Base-by-base conservation (phyloP, 1,139 yeast species). In the Meyerozyma athensensis region DNA sequence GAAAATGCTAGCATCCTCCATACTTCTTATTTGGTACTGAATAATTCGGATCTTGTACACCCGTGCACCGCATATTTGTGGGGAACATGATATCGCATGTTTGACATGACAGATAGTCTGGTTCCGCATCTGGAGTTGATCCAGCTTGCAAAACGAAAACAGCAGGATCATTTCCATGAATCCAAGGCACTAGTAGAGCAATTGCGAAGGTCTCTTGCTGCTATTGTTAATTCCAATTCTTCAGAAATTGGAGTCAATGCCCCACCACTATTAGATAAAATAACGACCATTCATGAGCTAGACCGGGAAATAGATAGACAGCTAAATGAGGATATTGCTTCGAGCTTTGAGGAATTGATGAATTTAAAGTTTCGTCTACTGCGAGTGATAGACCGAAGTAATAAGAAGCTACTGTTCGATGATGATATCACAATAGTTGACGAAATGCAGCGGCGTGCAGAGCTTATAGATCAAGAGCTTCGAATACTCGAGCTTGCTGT, bases 201-300 rank as follows among this genome's bases (percentile, higher is more conserved):
- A 37, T 46, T 68, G n/a, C 45, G 49, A 4, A 43, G 43, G 9
- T 46, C 63, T 1, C 36, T 68, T 8, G 47, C 51, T 5, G 45
- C 59, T 3, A 36, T 68, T 5, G 43, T 64, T 7, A 44, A 45
- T 20, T 45, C 54, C 35, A 65, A 68, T 39, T 64, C 72, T 7
- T 38, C 28, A 33, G 19, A 36, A 30, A 42, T 44, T 35, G 47
- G 47, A n/a, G 45, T 42, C 14, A 50, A 51, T 28, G 54, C 68
- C 1, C 46, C 61, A 4, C 39, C 40, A 1, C 46, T 65, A 7
- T 42, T 69, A 8, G 74, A 69, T 41, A 69, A 69, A 45, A 66
- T 69, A 39, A 57, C 69, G n/a, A 68, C 74, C 7, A 65, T 70
- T 8, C 74, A 68, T 40, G 63, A 67, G 35, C 49, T 70, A 16